A percentile compares a stretch with the other conserved stretches of the same genome.
Conservation (phyloP, 106 monocot species). For the Platanthera zijinensis region DNA sequence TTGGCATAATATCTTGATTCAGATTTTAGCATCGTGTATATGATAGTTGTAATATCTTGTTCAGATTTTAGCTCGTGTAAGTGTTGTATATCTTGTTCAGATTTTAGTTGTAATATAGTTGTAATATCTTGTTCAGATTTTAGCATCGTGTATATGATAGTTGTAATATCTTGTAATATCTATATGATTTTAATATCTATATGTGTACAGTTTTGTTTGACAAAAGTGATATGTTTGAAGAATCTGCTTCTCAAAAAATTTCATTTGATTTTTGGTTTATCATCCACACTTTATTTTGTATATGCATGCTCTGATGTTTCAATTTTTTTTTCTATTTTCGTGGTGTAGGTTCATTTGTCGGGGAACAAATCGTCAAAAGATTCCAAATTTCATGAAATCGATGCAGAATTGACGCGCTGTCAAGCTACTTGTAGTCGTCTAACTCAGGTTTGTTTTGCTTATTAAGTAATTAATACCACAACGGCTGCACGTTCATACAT, state of each 20-base stretch:
- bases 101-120: not conserved
- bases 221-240: not conserved
- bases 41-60: too few relatives aligned
- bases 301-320: not conserved
- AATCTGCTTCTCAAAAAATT: not conserved
- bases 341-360: slow-evolving; percentile 51
- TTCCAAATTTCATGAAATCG: slow-evolving; percentile 45
- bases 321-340: not conserved
- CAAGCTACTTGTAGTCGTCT: slow-evolving; percentile 48
- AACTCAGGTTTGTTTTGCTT: slow-evolving; percentile 33
- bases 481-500: not conserved
- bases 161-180: not conserved
- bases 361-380: slow-evolving; percentile 46
- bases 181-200: not conserved
- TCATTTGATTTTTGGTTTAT: not conserved
- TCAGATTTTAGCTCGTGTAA: too few relatives aligned
- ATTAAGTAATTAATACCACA: not conserved
- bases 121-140: not conserved
- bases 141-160: not conserved
- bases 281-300: not conserved
- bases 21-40: too few relatives aligned
- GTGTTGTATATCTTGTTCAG: not conserved
- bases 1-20: too few relatives aligned
- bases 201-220: not conserved
- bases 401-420: slow-evolving; percentile 56